These are phyloP conservation scores for Sporobolomyces pararoseus DNA, from an alignment of 768 basidiomycete genomes.

Conservation along the genomic window DNA sequence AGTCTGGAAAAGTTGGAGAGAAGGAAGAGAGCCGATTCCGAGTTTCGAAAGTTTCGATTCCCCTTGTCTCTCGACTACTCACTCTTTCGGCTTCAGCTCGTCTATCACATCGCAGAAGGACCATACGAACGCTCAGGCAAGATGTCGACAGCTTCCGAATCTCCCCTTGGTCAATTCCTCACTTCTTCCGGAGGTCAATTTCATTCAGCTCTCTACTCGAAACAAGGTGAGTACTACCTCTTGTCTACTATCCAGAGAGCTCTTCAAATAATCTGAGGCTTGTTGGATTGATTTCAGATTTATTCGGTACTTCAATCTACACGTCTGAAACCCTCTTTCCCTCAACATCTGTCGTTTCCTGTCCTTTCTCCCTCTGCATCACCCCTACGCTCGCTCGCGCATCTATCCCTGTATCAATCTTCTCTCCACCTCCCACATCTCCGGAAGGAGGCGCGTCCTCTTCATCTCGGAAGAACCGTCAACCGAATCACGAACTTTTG, in stretches of 20 bases:
- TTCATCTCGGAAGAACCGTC: conserved; percentile 15
- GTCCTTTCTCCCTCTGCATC: conserved; percentile 49
- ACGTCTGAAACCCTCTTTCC: conserved; percentile 36
- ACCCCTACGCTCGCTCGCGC: conserved; percentile 45
- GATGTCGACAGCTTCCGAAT: neutral
- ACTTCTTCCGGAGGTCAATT: conserved; percentile 3
- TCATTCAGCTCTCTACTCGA: conserved; percentile 7
- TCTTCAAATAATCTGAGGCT: neutral
- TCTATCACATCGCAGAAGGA: no score
- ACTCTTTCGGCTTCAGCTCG: neutral
- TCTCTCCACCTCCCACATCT: neutral
- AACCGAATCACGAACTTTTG: conserved; percentile 43
- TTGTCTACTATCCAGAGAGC: neutral
- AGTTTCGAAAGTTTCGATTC: no score
- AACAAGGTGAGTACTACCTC: neutral
- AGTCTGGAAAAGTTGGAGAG: neutral
- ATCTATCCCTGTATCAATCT: conserved; percentile 18
- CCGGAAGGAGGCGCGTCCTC: neutral
- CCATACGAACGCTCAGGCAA: neutral
- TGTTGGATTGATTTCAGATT: conserved; percentile 9
- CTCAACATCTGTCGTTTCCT: conserved; percentile 45
- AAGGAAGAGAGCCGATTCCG: neutral
- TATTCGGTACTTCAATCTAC: conserved; percentile 46
- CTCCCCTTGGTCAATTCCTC: conserved; percentile 10
- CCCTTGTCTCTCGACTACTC: neutral